Base-by-base conservation (phyloP, 805 yeast genomes). In the Ogataea paraovalis region DNA sequence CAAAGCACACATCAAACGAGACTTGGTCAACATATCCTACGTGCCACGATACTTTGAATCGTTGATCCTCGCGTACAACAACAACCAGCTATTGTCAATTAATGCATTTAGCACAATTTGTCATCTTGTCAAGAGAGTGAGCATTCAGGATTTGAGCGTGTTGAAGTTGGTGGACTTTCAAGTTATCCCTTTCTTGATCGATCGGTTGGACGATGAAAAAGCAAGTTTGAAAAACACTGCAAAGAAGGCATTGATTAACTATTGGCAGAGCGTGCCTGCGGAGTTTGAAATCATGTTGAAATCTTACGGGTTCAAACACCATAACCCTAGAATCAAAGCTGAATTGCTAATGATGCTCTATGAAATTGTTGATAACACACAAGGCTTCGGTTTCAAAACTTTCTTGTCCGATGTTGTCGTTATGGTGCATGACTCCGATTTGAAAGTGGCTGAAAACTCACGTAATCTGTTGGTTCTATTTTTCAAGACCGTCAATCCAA, bases 101-200 rank as follows among this genome's bases (percentile, higher is more conserved):
- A 70, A 71, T 49, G 71, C 79, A 2, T 79, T 80, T 55, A 72
- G 79, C 25, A 72, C 79, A 0, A 58, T 79, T 3, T 78, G 82
- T 42, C 84, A 81, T 55, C 61, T 80, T 44, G 73, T 81, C 27
- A 80, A 79, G 48, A 64, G 86, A 19, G 76, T 81, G 5, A 74
- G 80, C 41, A 75, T 79, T 62, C 86, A 81, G 61, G 83, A 80
- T 53, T 63, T 70, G 1, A 57, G 61, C 9, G 67, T 74, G 0
- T 64, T 81, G 39, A 66, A 66, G 49, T 59, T 64, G 2, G 74
- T 75, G 34, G 69, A 76, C 36, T 69, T 66, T 45, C 61, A 69
- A 21, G 74, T 78, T 2, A 59, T 82, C 4, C 86, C 86, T 2
- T 70, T 78, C 6, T 54, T 82, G n/a, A 60, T 81, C 12, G 70